Base-by-base conservation (phyloP, 192 early-diverging fungal genomes). In the Lobosporangium transversale region DNA sequence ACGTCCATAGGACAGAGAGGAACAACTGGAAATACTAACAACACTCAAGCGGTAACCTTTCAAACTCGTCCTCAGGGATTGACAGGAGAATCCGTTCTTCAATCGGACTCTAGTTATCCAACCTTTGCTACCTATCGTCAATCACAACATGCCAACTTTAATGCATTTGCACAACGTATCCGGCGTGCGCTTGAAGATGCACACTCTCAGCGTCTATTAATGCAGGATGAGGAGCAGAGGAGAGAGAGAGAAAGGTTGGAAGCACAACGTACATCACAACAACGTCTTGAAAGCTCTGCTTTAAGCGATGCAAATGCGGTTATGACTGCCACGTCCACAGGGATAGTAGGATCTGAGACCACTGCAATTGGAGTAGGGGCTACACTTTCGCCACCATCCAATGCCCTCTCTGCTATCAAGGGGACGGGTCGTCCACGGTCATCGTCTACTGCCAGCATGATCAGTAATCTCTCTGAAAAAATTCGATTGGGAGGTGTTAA, bases 101-200 rank as follows among this genome's bases (percentile, higher is more conserved):
- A 53, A 10, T 66, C 50, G 18, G 51, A 50, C 3, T 40, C 36
- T 0, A 56, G 21, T 14, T 75, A 75, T 18, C 70, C 70, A 14
- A 66, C 70, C 2, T 75, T 53, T 65, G 70, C 70, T 18, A 43
- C 49, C 8, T 75, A 75, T 47, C 63, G 70, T 0, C 70, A 66
- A 21, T 9, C 55, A 3, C 70, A 61, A 31, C 56, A 75, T 31
- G 48, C 62, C 21, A 54, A 60, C 32, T 75, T 75, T 49, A 63
- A 74, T 32, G 63, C 50, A 1, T 75, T 75, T 31, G 50, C 70
- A 3, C 56, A 66, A 35, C 24, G 63, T 31, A 75, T 75, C 20
- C 33, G 63, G 9, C 50, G 36, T 30, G 63, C 70, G 1, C 50
- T 75, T 17, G 57, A 75, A 7, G 32, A 40, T 40, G 70, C 70